phyloP scores from a whole-genome alignment of 768 basidiomycete genomes.

The Amanita fuliginea region DNA sequence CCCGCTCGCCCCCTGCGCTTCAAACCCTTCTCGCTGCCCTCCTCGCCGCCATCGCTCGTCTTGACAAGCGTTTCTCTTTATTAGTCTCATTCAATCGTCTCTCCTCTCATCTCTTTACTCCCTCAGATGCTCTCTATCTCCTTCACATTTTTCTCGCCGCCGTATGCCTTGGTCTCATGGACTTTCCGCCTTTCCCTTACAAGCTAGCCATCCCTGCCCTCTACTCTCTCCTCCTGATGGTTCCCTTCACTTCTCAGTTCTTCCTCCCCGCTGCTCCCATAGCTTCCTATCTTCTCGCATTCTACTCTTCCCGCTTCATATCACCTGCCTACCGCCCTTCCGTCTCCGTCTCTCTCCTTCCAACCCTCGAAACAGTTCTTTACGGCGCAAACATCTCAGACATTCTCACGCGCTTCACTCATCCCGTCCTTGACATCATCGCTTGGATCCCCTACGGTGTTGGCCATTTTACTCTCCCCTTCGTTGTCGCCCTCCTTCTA shows the following conservation, averaged over 20 bases:
- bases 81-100: constrained; percentile 51
- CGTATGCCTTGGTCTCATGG: constrained; percentile 71
- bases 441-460: constrained; percentile 99
- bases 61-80: constrained; percentile 74
- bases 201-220: constrained; percentile 72
- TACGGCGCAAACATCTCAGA: constrained; percentile 98
- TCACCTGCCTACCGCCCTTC: constrained; percentile 64
- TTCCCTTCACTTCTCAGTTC: constrained; percentile 87
- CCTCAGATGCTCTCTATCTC: constrained; percentile 50
- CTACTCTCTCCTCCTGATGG: constrained; percentile 55
- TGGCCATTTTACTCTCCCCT: constrained; percentile 78
- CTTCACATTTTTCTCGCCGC: constrained; percentile 50
- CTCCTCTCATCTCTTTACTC: constrained; percentile 41
- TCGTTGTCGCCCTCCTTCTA: constrained; percentile 73
- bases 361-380: constrained; percentile 88
- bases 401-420: constrained; percentile 89
- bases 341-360: constrained; percentile 87
- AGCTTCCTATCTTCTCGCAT: constrained; percentile 77
- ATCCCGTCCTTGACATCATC: constrained; percentile 82
- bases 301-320: constrained; percentile 81
- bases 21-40: constrained; percentile 33
- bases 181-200: constrained; percentile 52
- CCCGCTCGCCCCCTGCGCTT: not conserved
- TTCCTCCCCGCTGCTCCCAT: constrained; percentile 83
- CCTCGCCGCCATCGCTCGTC: constrained; percentile 46